Conservation (phyloP, 179 eudicot genomes). For the Pouteria campechiana region DNA sequence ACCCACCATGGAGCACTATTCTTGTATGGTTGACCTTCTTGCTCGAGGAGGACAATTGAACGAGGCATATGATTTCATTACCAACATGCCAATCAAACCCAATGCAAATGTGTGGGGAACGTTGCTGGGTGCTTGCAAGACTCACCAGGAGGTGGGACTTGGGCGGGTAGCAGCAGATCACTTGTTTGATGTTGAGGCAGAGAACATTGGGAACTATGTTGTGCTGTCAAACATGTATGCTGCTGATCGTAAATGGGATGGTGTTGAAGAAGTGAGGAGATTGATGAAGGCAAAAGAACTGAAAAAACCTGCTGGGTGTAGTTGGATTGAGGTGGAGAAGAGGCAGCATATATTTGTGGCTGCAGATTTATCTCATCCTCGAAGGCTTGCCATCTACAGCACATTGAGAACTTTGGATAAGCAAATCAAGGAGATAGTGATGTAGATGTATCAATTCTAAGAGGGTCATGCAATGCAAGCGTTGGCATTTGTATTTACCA, state of each 20-base stretch:
- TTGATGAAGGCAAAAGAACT: constrained; percentile 33
- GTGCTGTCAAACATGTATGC: constrained; percentile 62
- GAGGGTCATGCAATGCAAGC: too few species aligned
- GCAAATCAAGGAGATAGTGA: constrained; percentile 19
- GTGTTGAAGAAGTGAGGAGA: constrained; percentile 44
- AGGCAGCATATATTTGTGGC: constrained; percentile 21
- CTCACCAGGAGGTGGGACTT: constrained; percentile 41
- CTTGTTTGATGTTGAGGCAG: constrained; percentile 23
- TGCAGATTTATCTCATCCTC: constrained; percentile 34
- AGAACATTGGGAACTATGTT: constrained; percentile 48
- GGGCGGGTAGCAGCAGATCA: constrained; percentile 37
- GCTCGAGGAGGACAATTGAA: constrained; percentile 49
- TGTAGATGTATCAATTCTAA: too few species aligned
- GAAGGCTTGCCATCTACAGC: constrained; percentile 16
- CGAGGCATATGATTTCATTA: constrained; percentile 47
- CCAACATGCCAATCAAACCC: constrained; percentile 47
- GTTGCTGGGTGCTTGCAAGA: constrained; percentile 51
- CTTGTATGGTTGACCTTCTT: constrained; percentile 66
- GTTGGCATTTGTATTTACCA: too few species aligned
- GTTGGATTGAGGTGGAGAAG: constrained; percentile 52
- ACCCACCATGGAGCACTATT: constrained; percentile 64
- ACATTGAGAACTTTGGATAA: constrained; percentile 21
- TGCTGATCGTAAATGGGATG: constrained; percentile 56
- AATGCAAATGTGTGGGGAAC: constrained; percentile 53
- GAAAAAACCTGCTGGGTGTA: constrained; percentile 57